Evolutionary conservation across 441 rosid species (phyloP).

Genomic region (Eutrema salsugineum): DNA sequence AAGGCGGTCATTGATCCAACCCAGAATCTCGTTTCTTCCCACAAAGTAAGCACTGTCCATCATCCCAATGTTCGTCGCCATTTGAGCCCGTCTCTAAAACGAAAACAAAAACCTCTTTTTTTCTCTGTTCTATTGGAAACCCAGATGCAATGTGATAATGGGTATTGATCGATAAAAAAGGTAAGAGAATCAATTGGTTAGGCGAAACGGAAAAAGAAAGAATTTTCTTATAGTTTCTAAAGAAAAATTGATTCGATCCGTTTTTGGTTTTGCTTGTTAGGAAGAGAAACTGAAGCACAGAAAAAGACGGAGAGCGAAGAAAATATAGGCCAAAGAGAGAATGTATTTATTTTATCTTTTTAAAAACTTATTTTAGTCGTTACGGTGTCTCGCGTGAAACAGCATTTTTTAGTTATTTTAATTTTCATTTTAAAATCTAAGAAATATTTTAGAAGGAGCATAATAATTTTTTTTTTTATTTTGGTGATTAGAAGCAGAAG

Average conservation of each 20-base stretch:
- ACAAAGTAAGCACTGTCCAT: slow-evolving; percentile 97
- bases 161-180: not conserved
- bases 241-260: slow-evolving; percentile 27
- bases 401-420: not conserved
- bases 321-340: no score
- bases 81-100: slow-evolving; percentile 17
- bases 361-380: slow-evolving; percentile 18
- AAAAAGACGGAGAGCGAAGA: slow-evolving; percentile 27
- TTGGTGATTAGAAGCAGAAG: not conserved
- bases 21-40: slow-evolving; percentile 85
- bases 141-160: slow-evolving; percentile 29
- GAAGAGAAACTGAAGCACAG: slow-evolving; percentile 35
- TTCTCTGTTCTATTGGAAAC: not conserved
- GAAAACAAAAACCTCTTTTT: not conserved
- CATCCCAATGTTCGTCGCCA: slow-evolving; percentile 90
- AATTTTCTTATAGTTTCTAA: not conserved
- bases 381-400: slow-evolving; percentile 22
- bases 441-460: not conserved
- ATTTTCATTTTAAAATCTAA: not conserved
- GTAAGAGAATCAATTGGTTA: slow-evolving; percentile 18
- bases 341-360: no score
- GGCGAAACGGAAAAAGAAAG: not conserved
- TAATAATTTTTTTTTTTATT: no score
- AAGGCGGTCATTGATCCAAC: slow-evolving; percentile 86
- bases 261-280: slow-evolving; percentile 32